Conservation (phyloP, 805 yeast species). For the Suhomyces sp. region DNA sequence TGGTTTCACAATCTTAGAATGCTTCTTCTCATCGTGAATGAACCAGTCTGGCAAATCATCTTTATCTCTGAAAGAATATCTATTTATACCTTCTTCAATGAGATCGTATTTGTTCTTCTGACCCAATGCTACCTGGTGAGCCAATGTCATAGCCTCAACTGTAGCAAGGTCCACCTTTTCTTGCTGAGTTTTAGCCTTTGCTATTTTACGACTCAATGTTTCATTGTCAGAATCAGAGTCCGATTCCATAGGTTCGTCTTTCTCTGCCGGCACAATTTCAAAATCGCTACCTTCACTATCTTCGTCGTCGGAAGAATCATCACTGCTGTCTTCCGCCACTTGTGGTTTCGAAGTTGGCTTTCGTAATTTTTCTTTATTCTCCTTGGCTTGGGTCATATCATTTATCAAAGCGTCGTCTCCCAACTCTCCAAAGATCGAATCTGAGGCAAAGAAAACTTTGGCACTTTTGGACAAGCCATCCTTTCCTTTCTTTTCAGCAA, state of each 20-base stretch:
- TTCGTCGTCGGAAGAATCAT: constrained; percentile 41
- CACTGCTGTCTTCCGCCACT: constrained; percentile 14
- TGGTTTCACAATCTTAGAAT: constrained; percentile 83
- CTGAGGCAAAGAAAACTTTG: constrained; percentile 39
- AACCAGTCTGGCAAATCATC: constrained; percentile 98
- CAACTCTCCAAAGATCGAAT: constrained; percentile 36
- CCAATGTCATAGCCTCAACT: constrained; percentile 96
- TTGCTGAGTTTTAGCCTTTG: constrained; percentile 47
- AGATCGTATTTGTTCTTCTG: constrained; percentile 80
- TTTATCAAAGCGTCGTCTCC: constrained; percentile 50
- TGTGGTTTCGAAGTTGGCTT: constrained; percentile 12
- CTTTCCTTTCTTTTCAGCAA: constrained; percentile 46
- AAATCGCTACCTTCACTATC: constrained; percentile 35
- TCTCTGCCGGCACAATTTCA: constrained; percentile 37
- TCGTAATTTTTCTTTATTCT: constrained; percentile 8
- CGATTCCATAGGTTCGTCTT: constrained; percentile 31
- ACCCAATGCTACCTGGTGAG: constrained; percentile 92
- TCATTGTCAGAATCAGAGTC: constrained; percentile 56
- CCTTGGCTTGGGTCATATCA: constrained; percentile 24
- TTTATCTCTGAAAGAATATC: constrained; percentile 85
- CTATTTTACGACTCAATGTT: constrained; percentile 26
- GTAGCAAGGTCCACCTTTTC: constrained; percentile 80
- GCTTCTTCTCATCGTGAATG: constrained; percentile 83
- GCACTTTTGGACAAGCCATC: constrained; percentile 35
- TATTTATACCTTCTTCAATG: constrained; percentile 89